Conservation (phyloP, 2,329 filamentous ascomycete species). For the Metarhizium album region DNA sequence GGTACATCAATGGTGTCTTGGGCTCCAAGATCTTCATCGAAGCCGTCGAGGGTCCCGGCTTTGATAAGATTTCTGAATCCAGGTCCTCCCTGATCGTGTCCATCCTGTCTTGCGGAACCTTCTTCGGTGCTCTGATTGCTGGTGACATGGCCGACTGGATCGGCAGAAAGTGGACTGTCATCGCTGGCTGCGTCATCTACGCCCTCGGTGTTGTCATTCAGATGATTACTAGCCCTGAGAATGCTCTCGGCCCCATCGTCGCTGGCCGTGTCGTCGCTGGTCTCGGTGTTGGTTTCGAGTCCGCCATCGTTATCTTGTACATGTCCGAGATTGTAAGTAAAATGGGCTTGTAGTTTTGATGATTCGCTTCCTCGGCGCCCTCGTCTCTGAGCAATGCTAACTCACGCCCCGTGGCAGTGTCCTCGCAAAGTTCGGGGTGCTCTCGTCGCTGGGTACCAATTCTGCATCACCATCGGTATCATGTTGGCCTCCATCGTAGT, state of each 20-base stretch:
- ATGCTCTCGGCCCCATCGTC: constrained; percentile 51
- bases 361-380: neutral
- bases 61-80: constrained; percentile 24
- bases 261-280: constrained; percentile 66
- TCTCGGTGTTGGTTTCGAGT: constrained; percentile 71
- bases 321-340: constrained; percentile 66
- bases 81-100: constrained; percentile 54
- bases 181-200: constrained; percentile 63
- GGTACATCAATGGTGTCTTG: constrained; percentile 60
- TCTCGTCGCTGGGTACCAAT: constrained; percentile 74
- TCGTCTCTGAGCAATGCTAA: neutral
- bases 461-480: constrained; percentile 72
- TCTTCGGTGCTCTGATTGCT: constrained; percentile 67
- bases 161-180: constrained; percentile 62
- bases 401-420: constrained; percentile 19
- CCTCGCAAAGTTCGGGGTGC: constrained; percentile 66
- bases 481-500: constrained; percentile 64
- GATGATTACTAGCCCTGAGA: constrained; percentile 36
- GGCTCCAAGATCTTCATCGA: constrained; percentile 41
- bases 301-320: constrained; percentile 72
- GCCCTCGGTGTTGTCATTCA: constrained; percentile 57
- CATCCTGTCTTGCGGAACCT: constrained; percentile 68
- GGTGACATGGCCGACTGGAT: constrained; percentile 68
- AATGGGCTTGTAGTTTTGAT: neutral
- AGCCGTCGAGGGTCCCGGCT: constrained; percentile 34